Base-by-base conservation (phyloP, 2,329 filamentous ascomycete species). In the Eurotiales sp. region DNA sequence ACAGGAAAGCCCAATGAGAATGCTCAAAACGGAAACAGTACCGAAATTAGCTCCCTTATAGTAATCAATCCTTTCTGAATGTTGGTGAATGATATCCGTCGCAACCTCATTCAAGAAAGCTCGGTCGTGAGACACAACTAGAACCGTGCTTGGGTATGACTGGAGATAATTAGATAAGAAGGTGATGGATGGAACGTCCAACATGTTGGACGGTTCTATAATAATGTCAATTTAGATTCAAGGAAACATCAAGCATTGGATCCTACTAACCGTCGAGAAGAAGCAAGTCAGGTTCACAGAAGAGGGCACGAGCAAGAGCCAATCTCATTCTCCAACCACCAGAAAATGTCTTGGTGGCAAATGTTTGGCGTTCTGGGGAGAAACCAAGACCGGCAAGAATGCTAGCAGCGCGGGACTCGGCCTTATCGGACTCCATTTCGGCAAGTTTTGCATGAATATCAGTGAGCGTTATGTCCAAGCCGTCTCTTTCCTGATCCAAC, bases 301-400 rank as follows among this genome's bases (percentile, higher is more conserved):
- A 99, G 30, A 99, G 82, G 12, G 93, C 93, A 80, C 93, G 81
- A 11, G 93, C 93, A 56, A 99, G 80, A 12, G 93, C 93, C 64
- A 99, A 76, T 77, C 93, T 87, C 93, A 99, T 99, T 73, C 93
- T 85, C 93, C 93, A 99, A 87, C 93, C 93, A 80, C 93, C 93
- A 48, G 93, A 99, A 75, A 99, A 99, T 4, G 92, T 97, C 79
- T 89, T 97, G 50, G 93, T 99, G 14, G 93, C 86, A 66, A 82
- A 90, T 61, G 95, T 88, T 67, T 99, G 93, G 58, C 90, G 82
- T 71, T 97, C 93, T 17, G 88, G 71, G 0, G 93, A 97, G 81
- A 99, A 99, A 61, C 93, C 93, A 53, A 99, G 84, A 82, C 93
- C 93, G 54, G 93, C 92, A 48, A 99, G 79, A 65, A 99, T 99